A percentile compares a stretch with the other conserved stretches of the same genome.
These are phyloP conservation scores for Omphalea diandra DNA, from an alignment of 441 rosid species.

Conservation along the genomic window DNA sequence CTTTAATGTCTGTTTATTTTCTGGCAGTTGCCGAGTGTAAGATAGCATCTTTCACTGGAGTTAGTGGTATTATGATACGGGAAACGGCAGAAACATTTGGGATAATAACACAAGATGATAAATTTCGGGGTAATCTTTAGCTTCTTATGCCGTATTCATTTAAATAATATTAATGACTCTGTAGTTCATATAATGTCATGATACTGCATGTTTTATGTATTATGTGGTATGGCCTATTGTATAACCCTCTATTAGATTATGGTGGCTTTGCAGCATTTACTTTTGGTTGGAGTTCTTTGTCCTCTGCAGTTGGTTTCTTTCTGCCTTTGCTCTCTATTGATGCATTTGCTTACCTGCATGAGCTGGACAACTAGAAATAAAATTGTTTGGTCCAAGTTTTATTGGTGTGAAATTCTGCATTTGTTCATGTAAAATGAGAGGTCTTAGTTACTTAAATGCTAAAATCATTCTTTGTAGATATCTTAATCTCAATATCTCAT, in stretches of 20 bases:
- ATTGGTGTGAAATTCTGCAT: background rate
- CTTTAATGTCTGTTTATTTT: conserved; percentile 17
- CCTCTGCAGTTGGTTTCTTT: background rate
- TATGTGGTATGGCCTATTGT: background rate
- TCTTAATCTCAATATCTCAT: background rate
- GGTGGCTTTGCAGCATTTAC: background rate
- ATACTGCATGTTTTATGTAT: background rate
- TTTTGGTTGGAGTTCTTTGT: background rate
- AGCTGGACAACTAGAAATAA: background rate
- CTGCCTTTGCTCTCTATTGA: background rate
- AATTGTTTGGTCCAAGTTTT: background rate
- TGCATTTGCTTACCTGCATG: background rate
- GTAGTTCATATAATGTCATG: background rate
- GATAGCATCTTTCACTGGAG: conserved; percentile 56
- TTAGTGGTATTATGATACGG: conserved; percentile 73
- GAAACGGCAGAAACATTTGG: conserved; percentile 92
- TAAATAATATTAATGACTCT: background rate
- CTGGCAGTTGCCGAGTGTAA: conserved; percentile 71
- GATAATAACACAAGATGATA: conserved; percentile 59
- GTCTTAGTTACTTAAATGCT: background rate
- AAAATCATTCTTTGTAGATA: too few relatives aligned
- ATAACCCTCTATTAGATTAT: background rate
- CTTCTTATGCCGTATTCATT: conserved; percentile 1
- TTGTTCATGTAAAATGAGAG: background rate
- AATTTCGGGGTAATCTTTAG: conserved; percentile 48